Percentiles rank a stretch among this genome's conserved stretches.
These are phyloP conservation scores for Emericellopsis atlantica DNA, from an alignment of 2,329 filamentous ascomycete genomes.

Conservation along the genomic window DNA sequence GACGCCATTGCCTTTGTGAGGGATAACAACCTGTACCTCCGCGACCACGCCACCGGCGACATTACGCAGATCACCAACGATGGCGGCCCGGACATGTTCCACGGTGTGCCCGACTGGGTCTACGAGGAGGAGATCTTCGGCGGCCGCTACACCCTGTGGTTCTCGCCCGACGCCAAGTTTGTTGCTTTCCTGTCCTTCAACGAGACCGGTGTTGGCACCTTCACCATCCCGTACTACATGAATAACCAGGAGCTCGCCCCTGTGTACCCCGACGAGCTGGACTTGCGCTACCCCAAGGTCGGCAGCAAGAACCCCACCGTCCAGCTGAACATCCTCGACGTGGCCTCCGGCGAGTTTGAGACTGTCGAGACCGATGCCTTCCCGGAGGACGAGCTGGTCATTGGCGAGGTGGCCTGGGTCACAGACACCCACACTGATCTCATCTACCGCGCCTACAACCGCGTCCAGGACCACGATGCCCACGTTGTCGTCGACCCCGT, in stretches of 20 bases:
- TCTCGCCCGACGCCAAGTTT: slow-evolving; percentile 77
- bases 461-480: slow-evolving; percentile 53
- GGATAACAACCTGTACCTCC: slow-evolving; percentile 50
- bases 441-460: slow-evolving; percentile 54
- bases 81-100: slow-evolving; percentile 49
- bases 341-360: slow-evolving; percentile 30
- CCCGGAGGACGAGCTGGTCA: slow-evolving; percentile 45
- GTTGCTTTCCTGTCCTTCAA: slow-evolving; percentile 85
- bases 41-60: slow-evolving; percentile 25
- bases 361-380: slow-evolving; percentile 43
- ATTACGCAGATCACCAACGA: slow-evolving; percentile 45
- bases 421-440: slow-evolving; percentile 48
- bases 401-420: slow-evolving; percentile 58
- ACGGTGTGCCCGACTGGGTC: slow-evolving; percentile 64
- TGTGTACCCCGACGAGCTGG: slow-evolving; percentile 47
- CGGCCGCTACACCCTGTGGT: slow-evolving; percentile 76
- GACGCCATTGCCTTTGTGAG: slow-evolving; percentile 55
- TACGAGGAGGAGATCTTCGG: slow-evolving; percentile 58
- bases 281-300: slow-evolving; percentile 57
- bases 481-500: slow-evolving; percentile 45
- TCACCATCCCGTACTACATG: slow-evolving; percentile 56
- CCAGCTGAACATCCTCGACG: slow-evolving; percentile 42
- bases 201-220: slow-evolving; percentile 56
- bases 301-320: slow-evolving; percentile 56
- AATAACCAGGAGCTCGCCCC: slow-evolving; percentile 41